Base-by-base conservation (phyloP, 2,329 filamentous ascomycete species). In the Davidsoniella australis region DNA sequence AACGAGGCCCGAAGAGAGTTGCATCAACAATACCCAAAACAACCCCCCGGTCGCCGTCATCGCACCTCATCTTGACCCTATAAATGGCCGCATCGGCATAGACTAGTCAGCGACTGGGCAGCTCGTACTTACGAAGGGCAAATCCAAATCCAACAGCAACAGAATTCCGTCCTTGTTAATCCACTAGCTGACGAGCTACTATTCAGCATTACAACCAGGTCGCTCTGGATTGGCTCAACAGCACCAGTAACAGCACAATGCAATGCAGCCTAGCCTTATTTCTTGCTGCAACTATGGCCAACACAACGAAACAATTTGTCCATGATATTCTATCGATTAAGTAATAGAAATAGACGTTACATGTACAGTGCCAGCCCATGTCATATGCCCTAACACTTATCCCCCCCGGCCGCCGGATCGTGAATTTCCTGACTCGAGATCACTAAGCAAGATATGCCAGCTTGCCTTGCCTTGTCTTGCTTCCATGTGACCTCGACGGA, bases 21-120 rank as follows among this genome's bases (percentile, higher is more conserved):
- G 20, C 24, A 45, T 17, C 24, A 24, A 16, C 23, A 20, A 18
- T 10, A 12, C 5, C 42, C 42, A 45, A 18, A 8, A 9, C 7
- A n/a, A 10, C 7, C 26, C 42, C 42, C 42, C n/a, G 10, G 42
- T 45, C 26, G 24, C 42, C 42, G 42, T 45, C 26, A 45, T 45
- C 42, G 24, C 14, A 45, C 14, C 24, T 33, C 7, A 16, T 18
- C 42, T 16, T 33, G 9, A 12, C 12, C 29, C 8, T 12, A 12
- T 33, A 9, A 33, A 12, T 33, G 8, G 29, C 29, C 29, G 29
- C 29, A 33, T 33, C 29, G 29, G 29, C 29, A 33, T 33, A 33
- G 29, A 12, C 29, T 33, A 33, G 29, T 33, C 12, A 9, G 29
- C 29, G 29, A 33, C 29, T 33, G 20, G 20, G 29, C 29, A 33